Conservation (phyloP, 1,284 basidiomycete genomes). For the Leccinum pallidistipes region DNA sequence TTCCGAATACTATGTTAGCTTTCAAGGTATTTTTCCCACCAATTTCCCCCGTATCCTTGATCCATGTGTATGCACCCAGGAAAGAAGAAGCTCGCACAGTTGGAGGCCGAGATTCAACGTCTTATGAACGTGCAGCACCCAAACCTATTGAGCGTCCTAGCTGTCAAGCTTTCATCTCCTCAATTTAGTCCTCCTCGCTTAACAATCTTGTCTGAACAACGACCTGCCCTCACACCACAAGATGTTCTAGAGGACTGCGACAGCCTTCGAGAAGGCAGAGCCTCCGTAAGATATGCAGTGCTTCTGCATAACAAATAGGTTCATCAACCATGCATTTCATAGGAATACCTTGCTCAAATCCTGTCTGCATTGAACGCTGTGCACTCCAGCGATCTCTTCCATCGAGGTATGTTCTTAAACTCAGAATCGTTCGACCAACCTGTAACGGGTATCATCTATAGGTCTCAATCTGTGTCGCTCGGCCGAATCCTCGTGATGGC, state of each 20-base stretch:
- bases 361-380: slow-evolving; percentile 63
- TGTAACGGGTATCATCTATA: slow-evolving; percentile 20
- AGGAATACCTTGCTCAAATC: slow-evolving; percentile 74
- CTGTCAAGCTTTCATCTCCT: slow-evolving; percentile 58
- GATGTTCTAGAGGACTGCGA: slow-evolving; percentile 72
- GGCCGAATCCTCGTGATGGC: slow-evolving; percentile 19
- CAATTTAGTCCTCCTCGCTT: slow-evolving; percentile 53
- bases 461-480: slow-evolving; percentile 42
- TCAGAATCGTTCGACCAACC: background rate
- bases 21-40: slow-evolving; percentile 47
- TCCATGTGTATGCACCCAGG: slow-evolving; percentile 30
- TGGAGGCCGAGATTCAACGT: slow-evolving; percentile 65
- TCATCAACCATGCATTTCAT: background rate
- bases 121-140: slow-evolving; percentile 57
- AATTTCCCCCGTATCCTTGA: background rate
- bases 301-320: background rate
- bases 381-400: slow-evolving; percentile 62
- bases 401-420: slow-evolving; percentile 47
- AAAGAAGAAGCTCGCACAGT: slow-evolving; percentile 63
- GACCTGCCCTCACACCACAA: slow-evolving; percentile 58
- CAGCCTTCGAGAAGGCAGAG: slow-evolving; percentile 62
- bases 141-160: slow-evolving; percentile 62
- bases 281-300: slow-evolving; percentile 44
- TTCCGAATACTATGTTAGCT: slow-evolving; percentile 63
- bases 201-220: slow-evolving; percentile 64